A percentile compares a stretch with the other conserved stretches of the same genome.
Conservation (phyloP, 805 yeast genomes). For the Metschnikowia sp. region DNA sequence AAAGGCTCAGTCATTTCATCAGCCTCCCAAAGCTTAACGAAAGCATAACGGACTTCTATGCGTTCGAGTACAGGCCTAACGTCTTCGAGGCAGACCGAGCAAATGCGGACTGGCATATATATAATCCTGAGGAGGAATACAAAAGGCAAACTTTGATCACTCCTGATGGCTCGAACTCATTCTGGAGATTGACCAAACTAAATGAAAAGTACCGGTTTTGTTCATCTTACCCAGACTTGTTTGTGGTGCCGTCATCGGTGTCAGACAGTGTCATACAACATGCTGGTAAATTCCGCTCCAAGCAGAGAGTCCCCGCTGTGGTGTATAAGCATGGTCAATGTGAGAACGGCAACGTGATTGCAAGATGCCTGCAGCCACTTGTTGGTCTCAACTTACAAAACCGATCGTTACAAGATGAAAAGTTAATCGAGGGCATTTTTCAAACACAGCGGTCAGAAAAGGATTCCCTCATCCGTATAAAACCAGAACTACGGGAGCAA, state of each 20-base stretch:
- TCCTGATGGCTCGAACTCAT: constrained; percentile 13
- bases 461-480: constrained; percentile 14
- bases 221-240: constrained; percentile 65
- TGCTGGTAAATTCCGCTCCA: constrained; percentile 83
- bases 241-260: constrained; percentile 72
- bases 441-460: constrained; percentile 46
- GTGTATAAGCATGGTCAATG: constrained; percentile 62
- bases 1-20: constrained; percentile 60
- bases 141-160: constrained; percentile 62
- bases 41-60: constrained; percentile 55
- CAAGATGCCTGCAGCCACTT: constrained; percentile 89
- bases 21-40: constrained; percentile 53
- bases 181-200: constrained; percentile 70
- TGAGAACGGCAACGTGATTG: constrained; percentile 69
- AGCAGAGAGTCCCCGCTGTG: constrained; percentile 77
- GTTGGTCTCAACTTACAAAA: constrained; percentile 80
- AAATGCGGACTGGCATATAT: constrained; percentile 67
- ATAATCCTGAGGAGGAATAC: constrained; percentile 62
- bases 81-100: constrained; percentile 53
- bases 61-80: constrained; percentile 77
- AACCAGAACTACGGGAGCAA: constrained; percentile 27
- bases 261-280: constrained; percentile 81
- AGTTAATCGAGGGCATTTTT: constrained; percentile 70
- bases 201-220: constrained; percentile 67
- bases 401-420: constrained; percentile 89